A percentile compares a stretch with the other conserved stretches of the same genome.
Conservation (phyloP, 1,284 basidiomycete species). For the Sporisorium sorghi region DNA sequence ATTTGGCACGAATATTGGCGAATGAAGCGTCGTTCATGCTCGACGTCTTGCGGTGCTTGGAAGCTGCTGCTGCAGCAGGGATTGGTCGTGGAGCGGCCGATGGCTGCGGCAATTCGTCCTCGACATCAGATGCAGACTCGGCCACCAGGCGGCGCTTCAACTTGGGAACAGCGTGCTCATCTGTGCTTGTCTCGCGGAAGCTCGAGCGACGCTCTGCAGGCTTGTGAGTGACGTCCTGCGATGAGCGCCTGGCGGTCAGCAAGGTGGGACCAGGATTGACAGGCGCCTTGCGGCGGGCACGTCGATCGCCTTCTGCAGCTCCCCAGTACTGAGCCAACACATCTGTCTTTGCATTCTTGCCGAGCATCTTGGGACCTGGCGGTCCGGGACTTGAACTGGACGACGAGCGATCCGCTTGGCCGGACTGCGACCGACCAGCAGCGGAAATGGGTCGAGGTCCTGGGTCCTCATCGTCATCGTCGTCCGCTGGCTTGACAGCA, state of each 20-base stretch:
- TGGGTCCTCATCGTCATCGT: constrained; percentile 40
- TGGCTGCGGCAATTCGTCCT: constrained; percentile 16
- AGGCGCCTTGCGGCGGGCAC: constrained; percentile 48
- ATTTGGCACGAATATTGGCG: constrained; percentile 18
- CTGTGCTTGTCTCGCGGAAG: constrained; percentile 37
- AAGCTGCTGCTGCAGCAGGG: neutral
- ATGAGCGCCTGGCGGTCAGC: constrained; percentile 27
- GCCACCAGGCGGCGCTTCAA: constrained; percentile 40
- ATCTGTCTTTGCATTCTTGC: constrained; percentile 66
- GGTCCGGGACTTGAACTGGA: constrained; percentile 50
- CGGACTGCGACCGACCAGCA: constrained; percentile 25
- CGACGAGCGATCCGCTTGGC: constrained; percentile 26
- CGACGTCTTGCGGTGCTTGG: constrained; percentile 49
- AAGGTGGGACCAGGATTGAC: constrained; percentile 39
- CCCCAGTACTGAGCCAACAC: constrained; percentile 67
- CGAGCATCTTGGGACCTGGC: constrained; percentile 65
- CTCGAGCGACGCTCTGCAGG: constrained; percentile 36
- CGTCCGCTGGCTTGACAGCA: constrained; percentile 16
- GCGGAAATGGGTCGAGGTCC: constrained; percentile 21
- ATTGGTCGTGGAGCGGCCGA: constrained; percentile 10
- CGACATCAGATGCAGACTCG: constrained; percentile 42
- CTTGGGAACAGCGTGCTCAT: constrained; percentile 27
- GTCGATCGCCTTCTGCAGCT: constrained; percentile 58
- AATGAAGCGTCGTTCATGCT: constrained; percentile 43
- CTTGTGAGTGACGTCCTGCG: constrained; percentile 29